phyloP scores from a whole-genome alignment of 2,329 filamentous ascomycete genomes.

The Teratosphaeria gauchensis region DNA sequence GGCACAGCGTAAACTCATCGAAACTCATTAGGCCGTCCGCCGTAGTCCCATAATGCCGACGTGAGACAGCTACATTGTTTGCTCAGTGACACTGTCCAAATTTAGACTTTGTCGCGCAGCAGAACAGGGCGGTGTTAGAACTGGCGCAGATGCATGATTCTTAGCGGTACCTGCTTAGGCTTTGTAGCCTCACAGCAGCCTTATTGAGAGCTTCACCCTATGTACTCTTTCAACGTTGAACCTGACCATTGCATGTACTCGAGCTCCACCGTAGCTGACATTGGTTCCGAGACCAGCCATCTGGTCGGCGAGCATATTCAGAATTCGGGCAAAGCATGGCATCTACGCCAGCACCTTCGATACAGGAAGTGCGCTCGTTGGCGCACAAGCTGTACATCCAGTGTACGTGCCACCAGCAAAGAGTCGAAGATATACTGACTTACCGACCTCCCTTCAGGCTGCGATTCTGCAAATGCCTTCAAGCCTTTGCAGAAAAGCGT shows the following conservation, averaged over 20 bases:
- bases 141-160: not conserved
- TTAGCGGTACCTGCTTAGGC: not conserved
- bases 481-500: not conserved
- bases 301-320: too few species aligned
- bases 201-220: not conserved
- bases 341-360: not conserved
- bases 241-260: not conserved
- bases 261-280: not conserved
- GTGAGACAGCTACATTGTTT: not conserved
- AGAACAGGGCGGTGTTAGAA: not conserved
- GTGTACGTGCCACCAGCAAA: not conserved
- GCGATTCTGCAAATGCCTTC: not conserved
- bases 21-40: not conserved
- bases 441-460: not conserved
- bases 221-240: not conserved
- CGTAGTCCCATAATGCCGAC: not conserved
- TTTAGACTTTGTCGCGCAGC: not conserved
- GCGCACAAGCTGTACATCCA: not conserved
- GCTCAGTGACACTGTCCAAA: not conserved
- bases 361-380: not conserved
- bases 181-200: not conserved
- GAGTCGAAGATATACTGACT: not conserved
- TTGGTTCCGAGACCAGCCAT: not conserved
- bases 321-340: not conserved
- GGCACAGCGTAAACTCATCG: not conserved